phyloP scores from a whole-genome alignment of 306 rosid species.

The Corylus avellana region DNA sequence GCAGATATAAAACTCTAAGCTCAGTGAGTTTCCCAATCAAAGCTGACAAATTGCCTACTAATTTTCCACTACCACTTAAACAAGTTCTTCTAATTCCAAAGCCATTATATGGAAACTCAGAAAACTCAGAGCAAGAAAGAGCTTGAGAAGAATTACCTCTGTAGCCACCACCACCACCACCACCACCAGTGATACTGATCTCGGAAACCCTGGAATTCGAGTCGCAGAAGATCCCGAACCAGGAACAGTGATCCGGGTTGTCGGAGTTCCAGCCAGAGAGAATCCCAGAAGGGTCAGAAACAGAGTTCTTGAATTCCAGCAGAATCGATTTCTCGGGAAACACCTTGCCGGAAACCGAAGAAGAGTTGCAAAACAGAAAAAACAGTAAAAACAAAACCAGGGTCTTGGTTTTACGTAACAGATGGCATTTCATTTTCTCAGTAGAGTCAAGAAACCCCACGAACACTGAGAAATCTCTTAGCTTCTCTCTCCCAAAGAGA shows the following conservation, averaged over 20 bases:
- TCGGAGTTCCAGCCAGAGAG: constrained; percentile 58
- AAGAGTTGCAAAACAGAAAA: background rate
- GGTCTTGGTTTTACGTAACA: background rate
- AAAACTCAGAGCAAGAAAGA: constrained; percentile 47
- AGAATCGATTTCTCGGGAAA: constrained; percentile 65
- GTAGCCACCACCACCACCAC: constrained; percentile 23
- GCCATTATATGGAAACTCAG: constrained; percentile 61
- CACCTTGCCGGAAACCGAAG: constrained; percentile 13
- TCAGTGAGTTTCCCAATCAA: constrained; percentile 53
- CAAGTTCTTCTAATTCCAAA: constrained; percentile 62
- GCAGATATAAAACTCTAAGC: constrained; percentile 67
- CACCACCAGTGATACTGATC: constrained; percentile 65
- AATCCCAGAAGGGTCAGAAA: constrained; percentile 61
- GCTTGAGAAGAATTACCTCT: constrained; percentile 33
- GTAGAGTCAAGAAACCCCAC: background rate
- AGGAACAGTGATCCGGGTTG: constrained; percentile 51
- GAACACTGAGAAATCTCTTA: no score
- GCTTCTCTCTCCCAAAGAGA: background rate
- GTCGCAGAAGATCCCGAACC: constrained; percentile 72
- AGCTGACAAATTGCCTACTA: constrained; percentile 56
- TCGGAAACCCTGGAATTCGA: constrained; percentile 57
- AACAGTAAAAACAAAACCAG: constrained; percentile 13
- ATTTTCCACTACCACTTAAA: constrained; percentile 36
- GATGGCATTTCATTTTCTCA: constrained; percentile 34
- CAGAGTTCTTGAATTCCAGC: constrained; percentile 54